Base-by-base conservation (phyloP, 106 monocot genomes). In the Narthecium ossifragum region DNA sequence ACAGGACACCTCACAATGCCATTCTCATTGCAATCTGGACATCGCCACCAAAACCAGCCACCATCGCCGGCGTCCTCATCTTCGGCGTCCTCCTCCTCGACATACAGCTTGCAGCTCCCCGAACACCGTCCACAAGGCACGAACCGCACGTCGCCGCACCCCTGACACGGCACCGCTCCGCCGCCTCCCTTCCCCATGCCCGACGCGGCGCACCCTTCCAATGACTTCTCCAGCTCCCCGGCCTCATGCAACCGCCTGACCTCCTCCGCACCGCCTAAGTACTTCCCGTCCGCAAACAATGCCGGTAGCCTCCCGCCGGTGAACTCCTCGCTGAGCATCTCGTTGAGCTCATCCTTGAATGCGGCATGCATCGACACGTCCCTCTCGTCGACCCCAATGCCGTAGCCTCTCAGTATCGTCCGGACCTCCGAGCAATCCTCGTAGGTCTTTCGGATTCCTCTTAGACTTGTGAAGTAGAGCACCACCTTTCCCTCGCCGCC, bases 61-160 rank as follows among this genome's bases (percentile, higher is more conserved):
- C 52, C 65, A 22, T 64, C 68, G 3, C 60, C 61, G 24, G 45
- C 72, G 8, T 3, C 26, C 6, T 29, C 78, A 20, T 64, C 60
- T 36, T 69, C 60, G 4, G 32, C 49, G 7, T 52, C 38, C 5
- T 26, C 62, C 1, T 70, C 58, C 14, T 73, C 67, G 13, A 55
- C 62, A 55, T 34, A 77, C 53, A 80, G 59, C 70, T 85, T 85
- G 63, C 80, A 85, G 54, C 85, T 81, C 26, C 85, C 85, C 6
- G 73, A 85, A 45, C 85, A 85, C 23, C 8, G 58, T 43, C 26
- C 61, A 46, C 85, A 85, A 14, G 65, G 54, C 69, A 85, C 77
- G 28, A 85, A 85, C 59, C 80, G 52, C 27, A 73, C 67, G 20
- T 66, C 85, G 14, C 80, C 80, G 31, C 85, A 85, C 23, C 39